Evolutionary conservation across 2,329 filamentous ascomycete genomes (phyloP), one percentile per base, ranked within the genome.

Genomic region (Cordyceps fumosorosea): DNA sequence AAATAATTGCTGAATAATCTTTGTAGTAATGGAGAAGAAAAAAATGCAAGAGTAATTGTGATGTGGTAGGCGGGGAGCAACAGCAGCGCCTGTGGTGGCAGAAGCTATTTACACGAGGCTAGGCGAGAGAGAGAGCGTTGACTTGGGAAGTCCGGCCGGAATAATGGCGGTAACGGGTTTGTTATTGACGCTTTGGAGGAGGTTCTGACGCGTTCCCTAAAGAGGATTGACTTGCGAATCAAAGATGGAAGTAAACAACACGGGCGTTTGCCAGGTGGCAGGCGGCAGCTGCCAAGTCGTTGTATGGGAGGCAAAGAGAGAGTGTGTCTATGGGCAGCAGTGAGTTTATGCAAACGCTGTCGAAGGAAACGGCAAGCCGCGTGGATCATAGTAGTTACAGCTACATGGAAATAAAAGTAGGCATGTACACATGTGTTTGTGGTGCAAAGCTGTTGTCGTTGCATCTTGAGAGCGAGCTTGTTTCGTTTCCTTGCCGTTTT

Each of bases 11-110:
- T 53, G 22, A 29, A 14, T 20, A 24, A 37, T 44, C n/a, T 44
- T 37, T 37, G 34, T 37, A 34, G 11, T 8, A 47, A 56, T 29
- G 29, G 14, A 12, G 40, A n/a, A 47, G 12, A 20, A 37, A 10
- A 20, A 34, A 37, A 61, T 55, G 59, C 51, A 61, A 56, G 59
- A 61, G 59, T 56, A 32, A 34, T 32, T 60, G 51, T 59, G 29
- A 50, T 61, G 51, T 55, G 26, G 20, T 51, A 59, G 56, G 47
- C 48, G 37, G 29, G 42, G n/a, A 48, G 57, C 50, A 60, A 50
- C 24, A 54, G 32, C 51, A 10, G 32, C 12, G 26, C 5, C n/a
- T 29, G 22, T n/a, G 32, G 51, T 5, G 34, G 34, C 22, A 53
- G 48, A 45, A 59, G 11, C 37, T 40, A 40, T 54, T 53, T 53